These are phyloP conservation scores for Cymbopogon citratus DNA, from an alignment of 176 grass and related monocot genomes.

Conservation along the genomic window DNA sequence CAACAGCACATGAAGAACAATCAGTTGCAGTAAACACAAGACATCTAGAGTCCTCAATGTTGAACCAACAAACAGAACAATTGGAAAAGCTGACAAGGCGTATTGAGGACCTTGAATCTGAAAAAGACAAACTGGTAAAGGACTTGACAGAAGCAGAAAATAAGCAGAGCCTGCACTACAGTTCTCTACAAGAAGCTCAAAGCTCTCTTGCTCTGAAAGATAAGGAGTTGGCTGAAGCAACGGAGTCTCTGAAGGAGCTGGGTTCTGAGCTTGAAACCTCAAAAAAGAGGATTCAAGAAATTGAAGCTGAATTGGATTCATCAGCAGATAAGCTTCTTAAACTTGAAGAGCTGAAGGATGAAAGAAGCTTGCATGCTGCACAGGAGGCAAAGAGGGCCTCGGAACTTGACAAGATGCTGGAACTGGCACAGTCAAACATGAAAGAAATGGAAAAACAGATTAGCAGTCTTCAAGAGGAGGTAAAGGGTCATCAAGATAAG, in stretches of 20 bases:
- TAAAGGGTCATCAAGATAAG: constrained; percentile 57
- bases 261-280: constrained; percentile 52
- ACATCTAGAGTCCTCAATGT: constrained; percentile 36
- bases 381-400: constrained; percentile 61
- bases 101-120: constrained; percentile 76
- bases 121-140: constrained; percentile 42
- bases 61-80: constrained; percentile 41
- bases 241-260: constrained; percentile 37
- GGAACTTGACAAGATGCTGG: constrained; percentile 72
- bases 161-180: constrained; percentile 55
- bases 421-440: constrained; percentile 43
- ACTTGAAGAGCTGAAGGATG: constrained; percentile 61
- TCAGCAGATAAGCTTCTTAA: constrained; percentile 50
- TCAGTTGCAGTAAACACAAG: constrained; percentile 10
- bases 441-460: constrained; percentile 76
- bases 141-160: constrained; percentile 65
- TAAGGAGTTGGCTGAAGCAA: constrained; percentile 58
- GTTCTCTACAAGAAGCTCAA: constrained; percentile 66
- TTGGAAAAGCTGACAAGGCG: constrained; percentile 48
- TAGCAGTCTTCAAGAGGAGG: constrained; percentile 53
- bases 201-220: constrained; percentile 47
- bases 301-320: constrained; percentile 42
- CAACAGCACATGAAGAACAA: constrained; percentile 36
- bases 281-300: constrained; percentile 52
- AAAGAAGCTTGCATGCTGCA: constrained; percentile 55